These are phyloP conservation scores for Sphagnum magellanicum DNA, from an alignment of 228 moss, liverwort and hornwort species.

Conservation along the genomic window DNA sequence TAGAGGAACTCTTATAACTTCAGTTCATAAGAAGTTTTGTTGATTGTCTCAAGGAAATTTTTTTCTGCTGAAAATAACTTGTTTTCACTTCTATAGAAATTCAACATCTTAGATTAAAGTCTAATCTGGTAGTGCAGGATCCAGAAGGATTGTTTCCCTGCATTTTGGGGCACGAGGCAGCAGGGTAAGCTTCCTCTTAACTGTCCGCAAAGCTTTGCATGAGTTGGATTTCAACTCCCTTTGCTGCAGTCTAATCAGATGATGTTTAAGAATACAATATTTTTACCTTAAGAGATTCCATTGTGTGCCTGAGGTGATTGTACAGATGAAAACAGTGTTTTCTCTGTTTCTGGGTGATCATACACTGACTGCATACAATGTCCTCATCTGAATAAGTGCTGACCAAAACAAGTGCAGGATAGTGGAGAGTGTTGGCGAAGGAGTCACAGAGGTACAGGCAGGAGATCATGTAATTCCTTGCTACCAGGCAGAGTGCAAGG, in stretches of 20 bases:
- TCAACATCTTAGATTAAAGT: not conserved
- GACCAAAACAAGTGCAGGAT: conserved; percentile 17
- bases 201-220: too few species aligned
- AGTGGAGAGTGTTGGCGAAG: conserved; percentile 58
- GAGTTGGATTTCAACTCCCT: too few species aligned
- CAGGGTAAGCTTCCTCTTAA: conserved; percentile 26
- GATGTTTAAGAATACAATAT: too few species aligned
- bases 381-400: too few species aligned
- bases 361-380: too few species aligned
- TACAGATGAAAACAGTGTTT: too few species aligned
- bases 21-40: too few species aligned
- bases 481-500: conserved; percentile 47
- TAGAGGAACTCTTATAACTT: too few species aligned
- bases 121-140: conserved; percentile 19
- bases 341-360: too few species aligned
- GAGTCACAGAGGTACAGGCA: conserved; percentile 42
- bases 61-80: not conserved
- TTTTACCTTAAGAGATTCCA: not conserved
- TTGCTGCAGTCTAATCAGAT: too few species aligned
- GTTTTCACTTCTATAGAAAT: not conserved
- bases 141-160: conserved; percentile 53
- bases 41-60: too few species aligned
- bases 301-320: not conserved
- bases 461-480: conserved; percentile 64
- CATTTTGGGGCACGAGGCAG: conserved; percentile 58